Conservation (phyloP, 805 yeast species). For the Jamesozyma piceae region DNA sequence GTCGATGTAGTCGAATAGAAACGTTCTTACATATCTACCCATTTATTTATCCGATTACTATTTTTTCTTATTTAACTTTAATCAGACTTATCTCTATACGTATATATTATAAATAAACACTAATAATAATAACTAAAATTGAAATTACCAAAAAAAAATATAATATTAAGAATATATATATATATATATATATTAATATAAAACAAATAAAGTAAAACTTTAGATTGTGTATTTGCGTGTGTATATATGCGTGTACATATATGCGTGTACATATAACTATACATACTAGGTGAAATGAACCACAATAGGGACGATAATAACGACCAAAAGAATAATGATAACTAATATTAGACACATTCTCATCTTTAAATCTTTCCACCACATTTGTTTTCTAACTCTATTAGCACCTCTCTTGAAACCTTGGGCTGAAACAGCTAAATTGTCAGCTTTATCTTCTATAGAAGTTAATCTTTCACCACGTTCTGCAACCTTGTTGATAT, state of each 20-base stretch:
- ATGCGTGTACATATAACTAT: no score
- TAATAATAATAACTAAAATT: no score
- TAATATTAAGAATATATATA: no score
- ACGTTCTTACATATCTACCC: not conserved
- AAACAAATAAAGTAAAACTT: not conserved
- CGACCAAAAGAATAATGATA: conserved; percentile 72
- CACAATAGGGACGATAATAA: conserved; percentile 85
- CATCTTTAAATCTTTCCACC: conserved; percentile 98
- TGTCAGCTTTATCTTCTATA: conserved; percentile 87
- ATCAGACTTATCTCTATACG: no score
- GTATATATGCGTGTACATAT: not conserved
- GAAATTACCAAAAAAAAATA: no score
- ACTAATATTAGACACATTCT: conserved; percentile 79
- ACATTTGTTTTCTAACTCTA: conserved; percentile 95
- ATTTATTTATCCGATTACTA: no score
- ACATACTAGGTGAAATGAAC: conserved; percentile 66
- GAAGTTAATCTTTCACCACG: conserved; percentile 87
- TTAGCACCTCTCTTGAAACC: conserved; percentile 95
- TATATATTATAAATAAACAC: no score
- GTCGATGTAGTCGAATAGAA: conserved; percentile 41
- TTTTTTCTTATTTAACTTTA: no score
- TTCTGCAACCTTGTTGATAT: conserved; percentile 90
- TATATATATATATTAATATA: not conserved
- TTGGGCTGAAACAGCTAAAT: conserved; percentile 83
- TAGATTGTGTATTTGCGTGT: not conserved